Evolutionary conservation across 345 rosid species (phyloP).

Genomic region (Arabidopsis arenosa): DNA sequence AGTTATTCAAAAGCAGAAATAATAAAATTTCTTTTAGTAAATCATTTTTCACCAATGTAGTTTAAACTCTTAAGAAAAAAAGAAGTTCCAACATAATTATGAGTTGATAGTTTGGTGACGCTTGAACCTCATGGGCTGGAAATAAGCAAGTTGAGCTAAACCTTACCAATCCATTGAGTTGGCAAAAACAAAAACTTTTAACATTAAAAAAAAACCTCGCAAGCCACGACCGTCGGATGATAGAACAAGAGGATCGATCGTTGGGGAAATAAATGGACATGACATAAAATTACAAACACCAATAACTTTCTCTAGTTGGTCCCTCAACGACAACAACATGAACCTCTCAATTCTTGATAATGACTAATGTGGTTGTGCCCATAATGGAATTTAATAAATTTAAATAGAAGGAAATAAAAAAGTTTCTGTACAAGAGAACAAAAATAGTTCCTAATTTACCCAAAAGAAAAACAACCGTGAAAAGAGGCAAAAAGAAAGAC

Average conservation of each 20-base stretch:
- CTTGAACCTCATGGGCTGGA: slow-evolving; percentile 23
- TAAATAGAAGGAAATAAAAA: background rate
- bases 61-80: no score
- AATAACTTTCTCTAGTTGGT: slow-evolving; percentile 31
- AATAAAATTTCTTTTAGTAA: no score
- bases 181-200: background rate
- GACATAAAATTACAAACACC: slow-evolving; percentile 20
- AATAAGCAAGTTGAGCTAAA: slow-evolving; percentile 21
- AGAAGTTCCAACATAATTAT: background rate
- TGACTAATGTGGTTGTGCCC: slow-evolving; percentile 5
- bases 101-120: slow-evolving; percentile 23
- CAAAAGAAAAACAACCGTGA: background rate
- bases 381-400: slow-evolving; percentile 1
- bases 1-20: no score
- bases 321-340: slow-evolving; percentile 14
- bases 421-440: slow-evolving; percentile 6
- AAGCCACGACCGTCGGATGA: slow-evolving; percentile 11
- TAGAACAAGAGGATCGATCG: background rate
- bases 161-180: slow-evolving; percentile 10
- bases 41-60: no score
- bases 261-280: slow-evolving; percentile 32
- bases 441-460: slow-evolving; percentile 2
- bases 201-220: background rate
- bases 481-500: background rate
- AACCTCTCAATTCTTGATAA: slow-evolving; percentile 9